A percentile compares a stretch with the other conserved stretches of the same genome.
Evolutionary conservation across 139 green algal genomes (phyloP).

Genomic region (Picochlorum sp.): DNA sequence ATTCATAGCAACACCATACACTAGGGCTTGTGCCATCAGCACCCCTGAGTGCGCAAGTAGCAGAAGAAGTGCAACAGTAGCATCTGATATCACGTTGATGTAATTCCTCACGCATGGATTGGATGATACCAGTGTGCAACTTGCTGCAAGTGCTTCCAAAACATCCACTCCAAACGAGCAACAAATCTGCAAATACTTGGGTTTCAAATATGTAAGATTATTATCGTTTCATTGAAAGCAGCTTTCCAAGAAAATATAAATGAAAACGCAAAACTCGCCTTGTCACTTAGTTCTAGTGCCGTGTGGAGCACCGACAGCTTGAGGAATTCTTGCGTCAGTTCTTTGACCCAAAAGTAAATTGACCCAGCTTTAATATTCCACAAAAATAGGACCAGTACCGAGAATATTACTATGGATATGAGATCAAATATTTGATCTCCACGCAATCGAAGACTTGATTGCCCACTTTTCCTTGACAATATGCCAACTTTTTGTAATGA

Average conservation of each 20-base stretch:
- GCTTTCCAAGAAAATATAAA: constrained; percentile 18
- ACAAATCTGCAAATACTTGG: no score
- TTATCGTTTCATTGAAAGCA: neutral
- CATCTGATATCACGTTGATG: constrained; percentile 10
- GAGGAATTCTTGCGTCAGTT: constrained; percentile 71
- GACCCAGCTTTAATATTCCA: constrained; percentile 50
- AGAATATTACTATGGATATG: constrained; percentile 54
- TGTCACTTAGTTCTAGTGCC: constrained; percentile 78
- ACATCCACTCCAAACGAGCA: constrained; percentile 75
- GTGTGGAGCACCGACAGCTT: constrained; percentile 78
- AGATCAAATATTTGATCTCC: constrained; percentile 69
- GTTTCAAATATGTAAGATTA: no score
- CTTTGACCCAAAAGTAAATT: constrained; percentile 80
- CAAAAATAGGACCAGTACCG: constrained; percentile 36
- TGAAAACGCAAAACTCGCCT: no score
- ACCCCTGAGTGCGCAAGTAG: constrained; percentile 13
- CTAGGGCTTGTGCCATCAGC: constrained; percentile 46
- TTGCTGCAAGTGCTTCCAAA: constrained; percentile 64
- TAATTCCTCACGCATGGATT: neutral
- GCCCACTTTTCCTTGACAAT: neutral
- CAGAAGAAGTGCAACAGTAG: constrained; percentile 5
- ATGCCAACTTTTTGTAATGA: neutral
- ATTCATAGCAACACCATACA: constrained; percentile 75
- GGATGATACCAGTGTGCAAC: constrained; percentile 39
- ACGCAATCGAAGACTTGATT: neutral